Evolutionary conservation across 495 filamentous ascomycete genomes (phyloP).

Genomic region (Lentithecium fluviatile): DNA sequence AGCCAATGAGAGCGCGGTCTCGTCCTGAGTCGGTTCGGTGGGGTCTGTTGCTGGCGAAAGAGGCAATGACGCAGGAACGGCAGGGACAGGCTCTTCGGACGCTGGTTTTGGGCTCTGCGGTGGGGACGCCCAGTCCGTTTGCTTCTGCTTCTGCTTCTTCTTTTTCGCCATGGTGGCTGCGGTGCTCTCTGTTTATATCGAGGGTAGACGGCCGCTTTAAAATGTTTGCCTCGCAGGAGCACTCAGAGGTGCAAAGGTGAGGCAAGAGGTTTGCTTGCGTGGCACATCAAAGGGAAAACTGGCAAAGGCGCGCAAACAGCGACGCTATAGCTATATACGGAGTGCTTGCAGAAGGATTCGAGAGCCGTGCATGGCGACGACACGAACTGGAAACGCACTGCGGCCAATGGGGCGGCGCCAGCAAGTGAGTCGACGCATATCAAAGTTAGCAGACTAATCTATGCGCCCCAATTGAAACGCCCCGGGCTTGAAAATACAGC

Average conservation of each 20-base stretch:
- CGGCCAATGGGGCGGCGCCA: constrained; percentile 26
- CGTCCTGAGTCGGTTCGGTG: constrained; percentile 16
- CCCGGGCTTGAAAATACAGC: constrained; percentile 19
- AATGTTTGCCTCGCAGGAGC: constrained; percentile 33
- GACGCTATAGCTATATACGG: constrained; percentile 27
- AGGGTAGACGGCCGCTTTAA: background rate
- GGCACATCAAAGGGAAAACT: constrained; percentile 26
- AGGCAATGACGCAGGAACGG: constrained; percentile 6
- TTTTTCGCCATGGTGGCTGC: constrained; percentile 14
- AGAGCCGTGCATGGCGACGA: constrained; percentile 28
- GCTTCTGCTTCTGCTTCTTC: constrained; percentile 29
- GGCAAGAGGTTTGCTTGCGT: constrained; percentile 33
- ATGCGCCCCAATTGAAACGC: constrained; percentile 33
- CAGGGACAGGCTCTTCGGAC: constrained; percentile 4
- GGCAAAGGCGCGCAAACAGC: constrained; percentile 20
- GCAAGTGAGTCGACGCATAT: constrained; percentile 24
- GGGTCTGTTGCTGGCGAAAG: constrained; percentile 12
- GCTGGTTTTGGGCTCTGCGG: constrained; percentile 22
- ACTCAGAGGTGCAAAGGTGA: constrained; percentile 16
- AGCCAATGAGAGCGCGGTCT: constrained; percentile 3
- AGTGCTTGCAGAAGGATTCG: constrained; percentile 11
- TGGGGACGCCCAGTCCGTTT: constrained; percentile 24
- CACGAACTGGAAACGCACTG: constrained; percentile 10
- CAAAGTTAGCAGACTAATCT: constrained; percentile 28
- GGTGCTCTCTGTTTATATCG: constrained; percentile 24